Base-by-base conservation (phyloP, 2,329 filamentous ascomycete genomes). In the Pyrenochaeta sp. region DNA sequence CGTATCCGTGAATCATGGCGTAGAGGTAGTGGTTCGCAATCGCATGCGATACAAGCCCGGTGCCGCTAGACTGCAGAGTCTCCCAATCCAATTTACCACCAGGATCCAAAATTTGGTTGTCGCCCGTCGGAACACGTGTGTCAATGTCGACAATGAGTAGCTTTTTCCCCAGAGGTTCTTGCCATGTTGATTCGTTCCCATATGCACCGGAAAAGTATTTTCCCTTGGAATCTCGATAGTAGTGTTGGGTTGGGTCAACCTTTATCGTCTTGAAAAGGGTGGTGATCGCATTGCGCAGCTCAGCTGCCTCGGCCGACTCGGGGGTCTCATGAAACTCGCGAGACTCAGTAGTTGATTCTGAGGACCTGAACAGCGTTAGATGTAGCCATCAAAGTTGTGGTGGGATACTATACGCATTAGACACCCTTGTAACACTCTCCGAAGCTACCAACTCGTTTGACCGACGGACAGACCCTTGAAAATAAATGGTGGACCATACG, bases 1-100 rank as follows among this genome's bases (percentile, higher is more conserved):
- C 75, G 56, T 80, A 80, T 2, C 78, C 78, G 51, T 81, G 79
- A 17, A 81, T 78, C 23, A 27, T 27, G 23, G 23, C 23, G 23
- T 74, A 78, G 7, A 77, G 58, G 48, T 68, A 76, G 42, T 78
- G 75, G 41, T 74, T 74, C 4, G 32, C 15, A 17, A 35, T 35
- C 15, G 32, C 32, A 35, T 35, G 32, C 14, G 32, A 35, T n/a
- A 35, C 32, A 35, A 35, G 32, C 32, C 32, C 32, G 9, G 47
- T 53, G 68, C 74, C 59, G 4, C 35, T n/a, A 27, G 43, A 44
- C 27, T 51, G 62, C 14, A 63, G 61, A 31, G 31, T 40, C 18
- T 60, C 58, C 49, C 64, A 66, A 20, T 63, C 45, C n/a, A 70
- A 51, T 21, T 44, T 57, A 14, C 4, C 27, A 11, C 50, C 40